Percentiles rank a stretch among this genome's conserved stretches.
These are phyloP conservation scores for Lodderomyces theae DNA, from an alignment of 1,139 yeast genomes.

Conservation along the genomic window DNA sequence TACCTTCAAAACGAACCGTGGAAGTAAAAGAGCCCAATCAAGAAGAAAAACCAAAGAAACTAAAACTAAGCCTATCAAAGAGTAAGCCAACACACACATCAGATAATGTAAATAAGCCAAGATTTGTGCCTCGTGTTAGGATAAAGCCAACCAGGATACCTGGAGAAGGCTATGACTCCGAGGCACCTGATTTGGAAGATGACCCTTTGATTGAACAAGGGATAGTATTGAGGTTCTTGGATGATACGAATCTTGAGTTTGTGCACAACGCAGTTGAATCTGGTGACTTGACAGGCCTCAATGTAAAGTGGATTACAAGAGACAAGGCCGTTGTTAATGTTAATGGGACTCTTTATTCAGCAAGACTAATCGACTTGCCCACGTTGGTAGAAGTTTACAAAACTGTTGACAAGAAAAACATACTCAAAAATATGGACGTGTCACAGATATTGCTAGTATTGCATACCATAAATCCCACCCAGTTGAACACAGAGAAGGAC, in stretches of 20 bases:
- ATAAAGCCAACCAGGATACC: constrained; percentile 83
- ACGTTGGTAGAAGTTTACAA: constrained; percentile 85
- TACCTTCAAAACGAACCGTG: constrained; percentile 9
- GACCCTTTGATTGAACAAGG: constrained; percentile 93
- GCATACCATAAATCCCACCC: constrained; percentile 51
- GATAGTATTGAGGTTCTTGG: constrained; percentile 70
- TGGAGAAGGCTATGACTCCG: constrained; percentile 96
- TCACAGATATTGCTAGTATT: constrained; percentile 83
- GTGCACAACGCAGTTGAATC: constrained; percentile 77
- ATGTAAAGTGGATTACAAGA: constrained; percentile 77
- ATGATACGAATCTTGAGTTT: constrained; percentile 75
- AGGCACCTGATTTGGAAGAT: constrained; percentile 93
- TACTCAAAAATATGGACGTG: constrained; percentile 82
- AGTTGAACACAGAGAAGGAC: constrained; percentile 37
- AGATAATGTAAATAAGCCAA: constrained; percentile 12
- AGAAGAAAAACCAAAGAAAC: constrained; percentile 20
- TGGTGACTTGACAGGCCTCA: constrained; percentile 73
- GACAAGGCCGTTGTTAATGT: constrained; percentile 69
- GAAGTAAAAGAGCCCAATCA: constrained; percentile 8
- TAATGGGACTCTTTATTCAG: constrained; percentile 65
- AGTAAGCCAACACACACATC: constrained; percentile 17
- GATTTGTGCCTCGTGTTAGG: constrained; percentile 58
- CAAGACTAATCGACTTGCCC: constrained; percentile 85
- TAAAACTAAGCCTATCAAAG: constrained; percentile 21
- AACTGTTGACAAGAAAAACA: constrained; percentile 84